Evolutionary conservation across 2,329 filamentous ascomycete species (phyloP), one percentile per base, ranked within the genome.

Genomic region (Fusarium sp.): DNA sequence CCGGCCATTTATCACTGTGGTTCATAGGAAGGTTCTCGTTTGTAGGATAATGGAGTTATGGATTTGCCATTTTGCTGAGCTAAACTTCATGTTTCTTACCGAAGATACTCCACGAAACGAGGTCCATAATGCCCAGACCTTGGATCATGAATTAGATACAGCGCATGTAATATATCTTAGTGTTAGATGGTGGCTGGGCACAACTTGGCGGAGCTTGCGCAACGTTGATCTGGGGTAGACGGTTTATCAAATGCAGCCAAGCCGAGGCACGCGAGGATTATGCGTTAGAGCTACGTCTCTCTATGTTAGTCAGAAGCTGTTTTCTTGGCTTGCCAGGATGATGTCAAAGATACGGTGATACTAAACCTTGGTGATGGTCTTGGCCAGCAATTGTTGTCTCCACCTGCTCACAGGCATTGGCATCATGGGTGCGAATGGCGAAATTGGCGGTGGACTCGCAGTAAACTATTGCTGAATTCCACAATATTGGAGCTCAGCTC

Each of bases 211-310:
- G 51, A 58, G 51, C 57, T 64, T 67, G 57, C 40, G 63, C 46
- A 49, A 21, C 19, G 64, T 49, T 58, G 34, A 67, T 67, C 63
- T 17, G 63, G 63, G 64, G 64, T 67, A 64, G 52, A 38, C 24
- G 17, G 17, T 22, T 38, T 17, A 51, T 39, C 10, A 33, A 28
- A 52, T 46, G 61, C 43, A 31, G 59, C 62, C 52, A 65, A 65
- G 59, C 50, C 26, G 17, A 33, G 28, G 21, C 31, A 39, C 38
- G 19, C 39, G 60, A 39, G 24, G 47, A 9, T 49, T 39, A 19
- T 44, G 26, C 38, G 28, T 34, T 24, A n/a, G 11, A 33, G 21
- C 11, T 7, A n/a, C 22, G 39, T 55, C 7, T 24, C 10, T 46
- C 7, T 51, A 19, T 17, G 11, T 21, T 50, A 43, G 19, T 44